phyloP scores from a whole-genome alignment of 2,329 filamentous ascomycete genomes.

The Alternaria gansuensis region DNA sequence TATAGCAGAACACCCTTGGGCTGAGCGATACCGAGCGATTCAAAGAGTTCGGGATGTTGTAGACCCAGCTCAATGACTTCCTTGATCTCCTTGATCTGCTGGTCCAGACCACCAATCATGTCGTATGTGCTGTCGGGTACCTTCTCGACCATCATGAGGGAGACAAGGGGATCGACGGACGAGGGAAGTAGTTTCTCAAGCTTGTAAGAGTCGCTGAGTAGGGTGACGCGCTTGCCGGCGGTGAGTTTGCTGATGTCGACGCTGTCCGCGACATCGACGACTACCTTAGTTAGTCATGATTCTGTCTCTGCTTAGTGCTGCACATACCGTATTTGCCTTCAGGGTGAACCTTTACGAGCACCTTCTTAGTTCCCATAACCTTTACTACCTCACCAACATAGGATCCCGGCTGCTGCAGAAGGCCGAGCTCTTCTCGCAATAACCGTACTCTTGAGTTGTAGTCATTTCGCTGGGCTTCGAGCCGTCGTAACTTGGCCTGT shows the following conservation, averaged over 20 bases:
- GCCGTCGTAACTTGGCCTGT: conserved; percentile 89
- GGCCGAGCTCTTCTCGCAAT: conserved; percentile 90
- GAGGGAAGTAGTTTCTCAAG: conserved; percentile 98
- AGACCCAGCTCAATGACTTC: conserved; percentile 98
- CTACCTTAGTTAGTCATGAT: conserved; percentile 58
- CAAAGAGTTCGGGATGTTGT: conserved; percentile 98
- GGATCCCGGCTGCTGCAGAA: conserved; percentile 95
- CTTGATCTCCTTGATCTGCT: conserved; percentile 99
- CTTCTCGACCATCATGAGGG: conserved; percentile 99
- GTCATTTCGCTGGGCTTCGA: conserved; percentile 98
- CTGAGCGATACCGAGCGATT: conserved; percentile 97
- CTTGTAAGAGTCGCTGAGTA: conserved; percentile 97
- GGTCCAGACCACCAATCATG: conserved; percentile 98
- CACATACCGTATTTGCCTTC: conserved; percentile 97
- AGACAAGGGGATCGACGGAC: conserved; percentile 96
- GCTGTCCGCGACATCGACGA: conserved; percentile 92
- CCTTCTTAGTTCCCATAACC: conserved; percentile 99
- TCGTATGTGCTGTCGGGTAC: conserved; percentile 99
- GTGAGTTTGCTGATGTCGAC: conserved; percentile 97
- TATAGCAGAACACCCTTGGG: conserved; percentile 98
- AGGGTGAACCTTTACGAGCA: conserved; percentile 97
- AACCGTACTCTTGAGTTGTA: conserved; percentile 98
- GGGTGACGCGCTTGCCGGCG: conserved; percentile 94
- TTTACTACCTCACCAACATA: conserved; percentile 99
- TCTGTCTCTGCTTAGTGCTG: background rate